These are phyloP conservation scores for Noccaea caerulescens DNA, from an alignment of 345 rosid species.

Conservation along the genomic window DNA sequence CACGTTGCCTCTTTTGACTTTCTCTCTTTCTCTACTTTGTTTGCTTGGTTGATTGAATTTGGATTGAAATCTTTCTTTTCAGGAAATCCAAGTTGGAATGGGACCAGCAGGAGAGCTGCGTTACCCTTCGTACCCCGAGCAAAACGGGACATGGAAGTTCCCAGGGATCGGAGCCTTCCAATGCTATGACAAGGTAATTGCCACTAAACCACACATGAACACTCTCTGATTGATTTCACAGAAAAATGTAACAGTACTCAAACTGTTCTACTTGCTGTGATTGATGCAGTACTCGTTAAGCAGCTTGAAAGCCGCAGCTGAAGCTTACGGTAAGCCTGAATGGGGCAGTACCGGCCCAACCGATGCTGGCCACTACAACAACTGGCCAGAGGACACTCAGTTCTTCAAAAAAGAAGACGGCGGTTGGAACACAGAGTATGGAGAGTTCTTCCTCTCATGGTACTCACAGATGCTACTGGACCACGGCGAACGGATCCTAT, in stretches of 20 bases:
- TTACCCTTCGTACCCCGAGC: constrained; percentile 91
- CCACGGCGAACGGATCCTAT: constrained; percentile 79
- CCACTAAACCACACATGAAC: not conserved
- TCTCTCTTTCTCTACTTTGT: constrained; percentile 3
- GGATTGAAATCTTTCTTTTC: constrained; percentile 13
- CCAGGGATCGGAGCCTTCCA: constrained; percentile 99
- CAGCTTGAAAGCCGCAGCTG: constrained; percentile 89
- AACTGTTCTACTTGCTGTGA: constrained; percentile 15
- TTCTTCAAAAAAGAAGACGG: constrained; percentile 83
- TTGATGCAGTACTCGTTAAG: constrained; percentile 73
- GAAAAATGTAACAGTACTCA: constrained; percentile 6
- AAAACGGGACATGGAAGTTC: constrained; percentile 84
- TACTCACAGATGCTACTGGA: constrained; percentile 86
- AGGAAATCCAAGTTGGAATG: constrained; percentile 99
- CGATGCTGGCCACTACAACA: constrained; percentile 93
- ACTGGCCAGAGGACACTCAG: constrained; percentile 94
- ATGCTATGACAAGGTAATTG: constrained; percentile 81
- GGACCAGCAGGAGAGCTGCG: constrained; percentile 99
- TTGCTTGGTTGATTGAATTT: not conserved
- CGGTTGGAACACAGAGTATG: constrained; percentile 81
- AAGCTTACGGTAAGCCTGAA: constrained; percentile 83
- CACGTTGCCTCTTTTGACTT: not conserved
- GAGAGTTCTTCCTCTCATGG: constrained; percentile 92
- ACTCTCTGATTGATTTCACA: not conserved
- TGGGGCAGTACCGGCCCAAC: constrained; percentile 97